Base-by-base conservation (phyloP, 495 filamentous ascomycete species). In the Hypoxylon fragiforme region DNA sequence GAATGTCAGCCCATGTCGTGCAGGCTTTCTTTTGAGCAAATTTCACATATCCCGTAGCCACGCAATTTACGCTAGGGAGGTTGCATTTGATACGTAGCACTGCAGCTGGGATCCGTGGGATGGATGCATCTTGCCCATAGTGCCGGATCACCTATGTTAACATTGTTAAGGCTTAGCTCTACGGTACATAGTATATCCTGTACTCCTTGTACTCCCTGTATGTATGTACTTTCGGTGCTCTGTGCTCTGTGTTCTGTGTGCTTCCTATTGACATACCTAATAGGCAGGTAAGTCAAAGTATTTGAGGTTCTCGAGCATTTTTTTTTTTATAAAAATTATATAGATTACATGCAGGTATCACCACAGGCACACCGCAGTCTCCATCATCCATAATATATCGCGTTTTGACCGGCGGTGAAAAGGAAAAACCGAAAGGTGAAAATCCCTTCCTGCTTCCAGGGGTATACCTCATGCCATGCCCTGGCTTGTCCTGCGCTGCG, bases 81-180 rank as follows among this genome's bases (percentile, higher is more conserved):
- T 56, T 49, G 38, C 52, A 62, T 62, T 20, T 34, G 26, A 56
- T 62, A 53, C 52, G 58, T 62, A 47, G 48, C 58, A 62, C 52
- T 62, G 58, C 58, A 62, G 51, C 24, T 41, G 30, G 37, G 52
- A 62, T 55, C 50, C 42, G 57, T 61, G 57, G 57, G 57, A 61
- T 61, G 51, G 46, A 53, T 61, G 57, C 57, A 50, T 55, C 50
- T n/a, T 61, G 57, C 31, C 57, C 57, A 55, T 55, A 55, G 57
- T 32, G 45, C 57, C 50, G 57, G 57, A 42, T 54, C 45, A 44
- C 47, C 50, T 54, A 44, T 38, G 26, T 16, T 24, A 40, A 7
- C 24, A 53, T 42, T 34, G 37, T 36, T 58, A 51, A 43, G 47
- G 55, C 49, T 44, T 28, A 28, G 24, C 4, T 21, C 32, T 21